Evolutionary conservation across 2,329 filamentous ascomycete species (phyloP), one percentile per base, ranked within the genome.

Genomic region (Cryphonectria japonica): DNA sequence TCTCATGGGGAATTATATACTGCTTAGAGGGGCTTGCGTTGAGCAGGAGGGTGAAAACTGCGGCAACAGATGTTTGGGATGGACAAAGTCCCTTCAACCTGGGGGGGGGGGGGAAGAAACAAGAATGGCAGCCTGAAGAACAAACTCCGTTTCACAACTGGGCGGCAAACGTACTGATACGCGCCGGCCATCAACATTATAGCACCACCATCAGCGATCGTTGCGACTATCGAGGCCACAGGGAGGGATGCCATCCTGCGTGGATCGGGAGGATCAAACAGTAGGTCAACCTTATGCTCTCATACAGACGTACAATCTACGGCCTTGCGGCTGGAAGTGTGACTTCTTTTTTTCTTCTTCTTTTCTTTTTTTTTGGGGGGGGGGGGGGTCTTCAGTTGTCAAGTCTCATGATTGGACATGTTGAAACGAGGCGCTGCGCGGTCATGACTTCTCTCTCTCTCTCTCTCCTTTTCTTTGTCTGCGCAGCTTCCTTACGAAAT

Each of bases 191-290:
- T 43, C 22, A 41, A 50, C 66, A 69, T 75, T 76, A 50, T 22
- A 88, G 93, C 93, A 75, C 90, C 96, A 29, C 96, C 96, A 22
- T 98, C 95, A 68, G 88, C 92, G 62, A 97, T 98, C 74, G 94
- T 98, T 41, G 86, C 91, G 73, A 92, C 95, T 9, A 97, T 98
- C 74, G 93, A 98, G 83, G 86, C 87, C 61, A 98, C 95, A 13
- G 96, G 96, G 67, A 90, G 94, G 78, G 95, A 98, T 87, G 95
- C 95, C 62, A 98, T 99, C 78, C 84, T 99, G 71, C 91, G 96
- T 75, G 96, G 96, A 69, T 95, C 92, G 72, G 96, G 96, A 74
- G 88, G 87, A 76, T 91, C 93, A 78, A 91, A 98, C 82, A 93
- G 93, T 95, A 85, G 77, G 90, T 87, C 71, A 65, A 73, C 43